phyloP scores from a whole-genome alignment of 345 rosid species.

The Ricinus communis region DNA sequence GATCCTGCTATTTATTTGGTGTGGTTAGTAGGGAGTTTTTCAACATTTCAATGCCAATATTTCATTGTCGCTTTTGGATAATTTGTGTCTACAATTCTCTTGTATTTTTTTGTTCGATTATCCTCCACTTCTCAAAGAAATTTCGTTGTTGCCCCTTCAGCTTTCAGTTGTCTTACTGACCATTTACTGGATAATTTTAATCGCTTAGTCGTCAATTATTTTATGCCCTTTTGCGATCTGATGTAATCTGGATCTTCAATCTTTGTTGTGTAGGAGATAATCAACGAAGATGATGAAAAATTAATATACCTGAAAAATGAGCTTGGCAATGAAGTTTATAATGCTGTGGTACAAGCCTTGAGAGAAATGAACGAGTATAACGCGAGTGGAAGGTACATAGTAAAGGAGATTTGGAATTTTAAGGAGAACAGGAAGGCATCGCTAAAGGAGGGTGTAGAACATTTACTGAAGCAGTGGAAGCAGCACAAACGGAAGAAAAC shows the following conservation, averaged over 20 bases:
- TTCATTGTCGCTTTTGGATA: too few species aligned
- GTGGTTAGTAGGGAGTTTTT: too few species aligned
- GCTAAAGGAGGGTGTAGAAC: constrained; percentile 34
- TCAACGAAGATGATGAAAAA: constrained; percentile 22
- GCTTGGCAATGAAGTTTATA: constrained; percentile 20
- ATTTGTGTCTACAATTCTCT: too few species aligned
- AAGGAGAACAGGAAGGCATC: constrained; percentile 40
- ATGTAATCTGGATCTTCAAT: not conserved
- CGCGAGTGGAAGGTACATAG: constrained; percentile 30
- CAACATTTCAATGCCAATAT: too few species aligned
- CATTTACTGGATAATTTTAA: too few species aligned
- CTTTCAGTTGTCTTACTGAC: too few species aligned
- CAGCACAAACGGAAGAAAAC: constrained; percentile 22
- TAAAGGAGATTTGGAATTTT: constrained; percentile 34
- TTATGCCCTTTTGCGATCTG: too few species aligned
- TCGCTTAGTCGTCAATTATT: too few species aligned
- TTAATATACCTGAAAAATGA: constrained; percentile 12
- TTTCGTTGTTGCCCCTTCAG: too few species aligned
- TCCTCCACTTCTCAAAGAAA: too few species aligned
- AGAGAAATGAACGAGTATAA: constrained; percentile 27
- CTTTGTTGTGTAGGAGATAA: constrained; percentile 32
- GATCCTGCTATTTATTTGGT: too few species aligned
- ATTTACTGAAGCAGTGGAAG: constrained; percentile 36
- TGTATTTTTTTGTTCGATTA: too few species aligned
- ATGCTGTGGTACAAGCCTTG: constrained; percentile 24